A percentile compares a stretch with the other conserved stretches of the same genome.
Evolutionary conservation across 2,329 filamentous ascomycete species (phyloP).

Genomic region (Epichloe baconii): DNA sequence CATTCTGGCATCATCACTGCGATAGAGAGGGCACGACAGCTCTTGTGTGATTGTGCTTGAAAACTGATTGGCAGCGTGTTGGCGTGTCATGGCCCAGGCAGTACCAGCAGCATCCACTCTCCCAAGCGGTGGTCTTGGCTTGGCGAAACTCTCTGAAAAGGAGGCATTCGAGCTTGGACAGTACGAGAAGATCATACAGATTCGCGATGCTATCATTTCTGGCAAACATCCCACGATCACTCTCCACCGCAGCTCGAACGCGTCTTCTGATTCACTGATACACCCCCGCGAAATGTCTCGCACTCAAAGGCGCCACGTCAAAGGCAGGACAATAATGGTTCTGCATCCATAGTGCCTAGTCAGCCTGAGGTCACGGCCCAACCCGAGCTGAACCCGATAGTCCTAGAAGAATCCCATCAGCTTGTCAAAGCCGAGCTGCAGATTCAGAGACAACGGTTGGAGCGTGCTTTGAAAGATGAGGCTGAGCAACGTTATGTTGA

Average conservation of each 20-base stretch:
- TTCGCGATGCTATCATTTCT: slow-evolving; percentile 70
- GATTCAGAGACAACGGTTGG: slow-evolving; percentile 68
- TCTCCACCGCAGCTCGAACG: slow-evolving; percentile 29
- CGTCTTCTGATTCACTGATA: slow-evolving; percentile 9
- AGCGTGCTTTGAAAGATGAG: slow-evolving; percentile 65
- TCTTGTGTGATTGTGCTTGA: background rate
- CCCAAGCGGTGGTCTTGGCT: background rate
- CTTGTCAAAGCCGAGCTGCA: slow-evolving; percentile 71
- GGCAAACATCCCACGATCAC: slow-evolving; percentile 58
- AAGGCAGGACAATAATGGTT: background rate
- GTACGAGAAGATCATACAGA: slow-evolving; percentile 67
- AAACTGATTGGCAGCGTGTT: background rate
- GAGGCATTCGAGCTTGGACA: slow-evolving; percentile 48
- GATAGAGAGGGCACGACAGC: background rate
- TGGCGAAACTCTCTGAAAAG: slow-evolving; percentile 24
- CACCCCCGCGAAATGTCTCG: background rate
- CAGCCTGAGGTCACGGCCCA: slow-evolving; percentile 34
- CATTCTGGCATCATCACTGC: background rate
- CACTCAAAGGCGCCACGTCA: background rate
- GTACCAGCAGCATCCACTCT: background rate
- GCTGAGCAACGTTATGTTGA: slow-evolving; percentile 46
- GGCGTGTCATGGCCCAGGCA: slow-evolving; percentile 3
- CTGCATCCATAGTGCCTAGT: background rate
- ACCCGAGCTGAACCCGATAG: slow-evolving; percentile 66
- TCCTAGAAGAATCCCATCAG: slow-evolving; percentile 76